Base-by-base conservation (phyloP, 1,284 basidiomycete species). In the Gymnopus androsaceus region DNA sequence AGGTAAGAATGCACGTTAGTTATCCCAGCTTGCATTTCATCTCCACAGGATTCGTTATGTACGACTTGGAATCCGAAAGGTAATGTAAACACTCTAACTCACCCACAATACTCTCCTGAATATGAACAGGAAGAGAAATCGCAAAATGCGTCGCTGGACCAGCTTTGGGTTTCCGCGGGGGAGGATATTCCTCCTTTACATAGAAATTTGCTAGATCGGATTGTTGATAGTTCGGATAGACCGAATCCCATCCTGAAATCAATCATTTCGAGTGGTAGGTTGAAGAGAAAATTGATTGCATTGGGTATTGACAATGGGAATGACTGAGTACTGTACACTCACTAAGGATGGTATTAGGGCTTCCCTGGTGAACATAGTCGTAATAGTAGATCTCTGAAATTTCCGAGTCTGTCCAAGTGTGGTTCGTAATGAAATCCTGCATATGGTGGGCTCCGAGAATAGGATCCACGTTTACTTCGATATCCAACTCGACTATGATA, bases 381-480 rank as follows among this genome's bases (percentile, higher is more conserved):
- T 56, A 56, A 41, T 51, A 21, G 25, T 51, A 56, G 27, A 56
- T 51, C n/a, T 42, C 30, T 9, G 55, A 51, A n/a, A 33, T 44
- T 1, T 51, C n/a, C n/a, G n/a, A n/a, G n/a, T n/a, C 19, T 19
- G n/a, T 17, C 17, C 31, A 27, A 27, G 15, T 42, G 6, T 19
- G n/a, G 25, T 38, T 36, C 25, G 27, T 50, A 12, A 51, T 27
- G 28, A 56, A 51, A 33, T 56, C 55, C 28, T 37, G n/a, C 8
- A 49, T 49, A 34, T 50, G 55, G 19, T 56, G 55, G 11, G 55
- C 47, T 19, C 55, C 55, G 21, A 56, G 48, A 17, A 49, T 45
- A 11, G 8, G 15, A 15, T 21, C 28, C 9, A 51, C 27, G 31
- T 56, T 37, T 4, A 45, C 48, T 19, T 9, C 37, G 25, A 23